Evolutionary conservation across 306 rosid genomes (phyloP).

Genomic region (Cucumis melo): DNA sequence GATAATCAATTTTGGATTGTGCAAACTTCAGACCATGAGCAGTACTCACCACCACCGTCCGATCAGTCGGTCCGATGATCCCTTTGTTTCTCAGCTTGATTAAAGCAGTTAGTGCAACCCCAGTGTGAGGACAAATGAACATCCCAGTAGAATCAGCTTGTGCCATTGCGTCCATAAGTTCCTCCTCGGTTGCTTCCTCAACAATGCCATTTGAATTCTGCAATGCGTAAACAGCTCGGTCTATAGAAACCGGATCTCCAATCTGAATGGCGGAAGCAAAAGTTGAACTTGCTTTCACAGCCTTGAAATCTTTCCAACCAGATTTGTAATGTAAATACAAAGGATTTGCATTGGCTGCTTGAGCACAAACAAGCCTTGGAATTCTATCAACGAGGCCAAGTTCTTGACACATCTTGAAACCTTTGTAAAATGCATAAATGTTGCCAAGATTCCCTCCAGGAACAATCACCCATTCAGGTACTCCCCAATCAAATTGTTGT

Average conservation of each 20-base stretch:
- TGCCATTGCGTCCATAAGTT: constrained; percentile 74
- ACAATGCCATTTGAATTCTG: constrained; percentile 57
- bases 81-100: constrained; percentile 54
- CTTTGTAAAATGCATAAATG: constrained; percentile 75
- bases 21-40: constrained; percentile 82
- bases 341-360: constrained; percentile 74
- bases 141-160: constrained; percentile 73
- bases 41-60: constrained; percentile 74
- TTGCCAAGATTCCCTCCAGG: constrained; percentile 76
- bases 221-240: constrained; percentile 66
- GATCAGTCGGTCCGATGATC: constrained; percentile 36
- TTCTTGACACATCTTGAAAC: constrained; percentile 70
- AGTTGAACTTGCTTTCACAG: constrained; percentile 45
- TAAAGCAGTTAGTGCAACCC: constrained; percentile 68
- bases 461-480: constrained; percentile 80
- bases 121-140: constrained; percentile 80
- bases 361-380: constrained; percentile 74
- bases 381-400: constrained; percentile 57
- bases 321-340: constrained; percentile 48
- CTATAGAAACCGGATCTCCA: constrained; percentile 79
- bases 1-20: constrained; percentile 40
- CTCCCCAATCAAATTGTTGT: constrained; percentile 80
- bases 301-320: constrained; percentile 48
- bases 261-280: constrained; percentile 80
- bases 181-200: constrained; percentile 73